Conservation (phyloP, 2,329 filamentous ascomycete species). For the Dendryphion nanum region DNA sequence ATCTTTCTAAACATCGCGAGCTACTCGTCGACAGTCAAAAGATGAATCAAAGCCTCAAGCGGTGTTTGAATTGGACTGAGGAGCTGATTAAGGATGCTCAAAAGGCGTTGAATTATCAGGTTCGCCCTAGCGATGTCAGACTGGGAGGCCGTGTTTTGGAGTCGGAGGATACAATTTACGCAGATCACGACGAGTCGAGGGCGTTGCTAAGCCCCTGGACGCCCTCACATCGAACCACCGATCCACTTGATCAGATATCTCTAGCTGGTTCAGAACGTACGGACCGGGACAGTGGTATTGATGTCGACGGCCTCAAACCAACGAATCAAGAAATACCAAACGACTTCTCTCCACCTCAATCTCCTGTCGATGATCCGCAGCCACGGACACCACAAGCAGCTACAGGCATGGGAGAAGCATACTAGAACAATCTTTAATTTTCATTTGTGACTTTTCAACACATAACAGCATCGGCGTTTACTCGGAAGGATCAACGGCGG, state of each 20-base stretch:
- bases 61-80: conserved; percentile 87
- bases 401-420: conserved; percentile 9
- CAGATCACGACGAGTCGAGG: conserved; percentile 20
- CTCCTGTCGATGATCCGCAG: conserved; percentile 27
- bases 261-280: conserved; percentile 17
- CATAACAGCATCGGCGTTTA: conserved; percentile 7
- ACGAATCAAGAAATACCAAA: conserved; percentile 9
- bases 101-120: conserved; percentile 80
- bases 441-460: conserved; percentile 5
- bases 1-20: conserved; percentile 85
- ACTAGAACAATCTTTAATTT: conserved; percentile 11
- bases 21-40: conserved; percentile 87
- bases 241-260: conserved; percentile 13
- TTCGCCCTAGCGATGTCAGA: conserved; percentile 75
- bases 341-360: conserved; percentile 22
- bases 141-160: conserved; percentile 77
- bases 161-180: conserved; percentile 59
- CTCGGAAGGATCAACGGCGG: not conserved
- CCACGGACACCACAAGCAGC: conserved; percentile 21
- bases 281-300: conserved; percentile 40
- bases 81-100: conserved; percentile 84
- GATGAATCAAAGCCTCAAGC: conserved; percentile 90
- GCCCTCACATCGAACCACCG: conserved; percentile 20
- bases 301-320: conserved; percentile 31
- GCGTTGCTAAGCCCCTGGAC: conserved; percentile 39